Conservation (phyloP, 2,329 filamentous ascomycete species). For the Colletotrichum plurivorum region DNA sequence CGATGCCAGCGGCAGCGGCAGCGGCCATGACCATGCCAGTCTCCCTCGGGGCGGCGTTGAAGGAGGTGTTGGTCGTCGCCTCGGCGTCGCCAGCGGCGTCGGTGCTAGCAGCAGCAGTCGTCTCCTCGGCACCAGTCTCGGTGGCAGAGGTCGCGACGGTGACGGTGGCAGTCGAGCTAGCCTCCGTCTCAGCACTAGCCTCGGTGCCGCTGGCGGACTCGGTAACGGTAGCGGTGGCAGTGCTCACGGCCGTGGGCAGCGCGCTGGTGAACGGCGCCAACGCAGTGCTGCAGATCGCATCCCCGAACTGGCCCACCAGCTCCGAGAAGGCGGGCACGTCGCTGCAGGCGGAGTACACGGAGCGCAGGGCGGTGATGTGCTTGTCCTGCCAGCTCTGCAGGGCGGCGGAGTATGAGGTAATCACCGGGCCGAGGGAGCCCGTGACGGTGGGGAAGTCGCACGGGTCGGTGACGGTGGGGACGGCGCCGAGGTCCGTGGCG, state of each 20-base stretch:
- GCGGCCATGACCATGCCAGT: constrained; percentile 32
- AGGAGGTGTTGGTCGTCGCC: not conserved
- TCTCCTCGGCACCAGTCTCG: not conserved
- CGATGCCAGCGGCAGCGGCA: constrained; percentile 27
- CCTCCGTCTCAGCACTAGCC: not conserved
- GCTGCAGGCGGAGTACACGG: constrained; percentile 44
- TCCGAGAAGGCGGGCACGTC: constrained; percentile 43
- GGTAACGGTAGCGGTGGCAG: not conserved
- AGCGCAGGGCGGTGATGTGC: constrained; percentile 41
- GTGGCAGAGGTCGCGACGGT: not conserved
- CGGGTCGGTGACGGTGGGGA: constrained; percentile 39
- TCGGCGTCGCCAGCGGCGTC: constrained; percentile 4
- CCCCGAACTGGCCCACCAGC: constrained; percentile 5
- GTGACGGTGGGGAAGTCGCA: constrained; percentile 47
- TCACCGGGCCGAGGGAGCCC: constrained; percentile 44
- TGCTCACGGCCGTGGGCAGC: not conserved
- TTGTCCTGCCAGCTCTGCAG: constrained; percentile 46
- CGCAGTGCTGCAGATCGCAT: constrained; percentile 25
- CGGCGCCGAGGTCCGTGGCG: constrained; percentile 39
- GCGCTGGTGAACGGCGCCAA: constrained; percentile 9
- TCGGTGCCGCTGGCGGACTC: not conserved
- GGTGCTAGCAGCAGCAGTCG: not conserved
- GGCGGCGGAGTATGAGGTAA: constrained; percentile 43
- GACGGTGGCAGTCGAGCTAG: constrained; percentile 1
- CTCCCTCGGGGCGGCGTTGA: constrained; percentile 30